phyloP scores from a whole-genome alignment of 2,329 filamentous ascomycete genomes.

The Metarhizium anisopliae region DNA sequence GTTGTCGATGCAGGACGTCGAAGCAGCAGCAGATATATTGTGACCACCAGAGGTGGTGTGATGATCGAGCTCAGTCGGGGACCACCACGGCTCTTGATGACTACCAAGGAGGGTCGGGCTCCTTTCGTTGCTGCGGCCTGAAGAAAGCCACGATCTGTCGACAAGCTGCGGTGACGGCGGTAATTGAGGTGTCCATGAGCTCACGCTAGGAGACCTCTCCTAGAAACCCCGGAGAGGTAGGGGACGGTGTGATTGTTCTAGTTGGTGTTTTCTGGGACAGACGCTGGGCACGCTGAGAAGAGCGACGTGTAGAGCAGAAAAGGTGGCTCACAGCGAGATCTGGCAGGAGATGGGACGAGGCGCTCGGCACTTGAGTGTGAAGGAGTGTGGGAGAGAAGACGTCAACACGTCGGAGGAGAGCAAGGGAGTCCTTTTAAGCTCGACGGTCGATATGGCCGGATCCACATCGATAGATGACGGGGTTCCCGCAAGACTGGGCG shows the following conservation, averaged over 20 bases:
- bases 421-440: too few species aligned
- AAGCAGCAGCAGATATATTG: neutral
- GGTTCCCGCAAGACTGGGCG: too few species aligned
- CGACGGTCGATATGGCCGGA: too few species aligned
- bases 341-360: too few species aligned
- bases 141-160: slow-evolving; percentile 6
- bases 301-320: neutral
- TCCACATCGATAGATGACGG: too few species aligned
- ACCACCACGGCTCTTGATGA: slow-evolving; percentile 6
- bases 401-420: too few species aligned
- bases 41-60: neutral
- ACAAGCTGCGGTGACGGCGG: slow-evolving; percentile 3
- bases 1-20: neutral
- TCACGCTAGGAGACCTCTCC: slow-evolving; percentile 14
- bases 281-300: neutral
- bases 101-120: slow-evolving; percentile 10
- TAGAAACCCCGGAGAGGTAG: slow-evolving; percentile 6
- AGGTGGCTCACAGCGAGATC: neutral
- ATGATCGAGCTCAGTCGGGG: slow-evolving; percentile 2
- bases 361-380: neutral
- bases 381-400: too few species aligned
- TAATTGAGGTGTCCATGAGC: slow-evolving; percentile 10
- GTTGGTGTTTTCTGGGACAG: neutral
- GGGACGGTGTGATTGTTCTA: neutral
- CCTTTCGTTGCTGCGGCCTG: slow-evolving; percentile 11